Evolutionary conservation across 345 rosid genomes (phyloP).

Genomic region (Populus deltoides): DNA sequence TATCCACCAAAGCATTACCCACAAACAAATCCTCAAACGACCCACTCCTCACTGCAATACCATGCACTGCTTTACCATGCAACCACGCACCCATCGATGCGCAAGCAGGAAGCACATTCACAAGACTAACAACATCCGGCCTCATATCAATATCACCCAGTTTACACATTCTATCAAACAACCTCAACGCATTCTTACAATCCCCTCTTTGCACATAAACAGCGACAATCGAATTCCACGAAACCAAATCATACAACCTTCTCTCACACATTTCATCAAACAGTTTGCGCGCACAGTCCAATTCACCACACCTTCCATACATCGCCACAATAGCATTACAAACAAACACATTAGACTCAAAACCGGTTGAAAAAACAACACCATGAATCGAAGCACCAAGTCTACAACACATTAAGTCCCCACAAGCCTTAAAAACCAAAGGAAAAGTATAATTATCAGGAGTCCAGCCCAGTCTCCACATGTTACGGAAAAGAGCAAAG

Average conservation of each 20-base stretch:
- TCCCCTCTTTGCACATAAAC: constrained; percentile 52
- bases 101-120: constrained; percentile 65
- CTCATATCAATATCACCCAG: constrained; percentile 22
- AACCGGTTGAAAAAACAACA: constrained; percentile 41
- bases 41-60: constrained; percentile 49
- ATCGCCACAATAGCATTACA: constrained; percentile 61
- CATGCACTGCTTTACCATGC: constrained; percentile 59
- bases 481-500: constrained; percentile 37
- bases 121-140: constrained; percentile 64
- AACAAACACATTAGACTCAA: constrained; percentile 59
- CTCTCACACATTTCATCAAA: constrained; percentile 58
- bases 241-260: constrained; percentile 54
- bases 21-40: constrained; percentile 58
- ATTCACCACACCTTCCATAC: constrained; percentile 57
- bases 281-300: constrained; percentile 55
- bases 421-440: constrained; percentile 72
- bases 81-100: constrained; percentile 41
- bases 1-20: constrained; percentile 69
- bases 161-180: constrained; percentile 51
- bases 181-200: constrained; percentile 32
- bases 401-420: constrained; percentile 41
- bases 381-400: constrained; percentile 55
- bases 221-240: constrained; percentile 72
- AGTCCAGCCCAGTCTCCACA: constrained; percentile 55
- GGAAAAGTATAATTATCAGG: constrained; percentile 81